Evolutionary conservation across 78 protist species (phyloP).

Genomic region (Dictyostelium brefeldianum): DNA sequence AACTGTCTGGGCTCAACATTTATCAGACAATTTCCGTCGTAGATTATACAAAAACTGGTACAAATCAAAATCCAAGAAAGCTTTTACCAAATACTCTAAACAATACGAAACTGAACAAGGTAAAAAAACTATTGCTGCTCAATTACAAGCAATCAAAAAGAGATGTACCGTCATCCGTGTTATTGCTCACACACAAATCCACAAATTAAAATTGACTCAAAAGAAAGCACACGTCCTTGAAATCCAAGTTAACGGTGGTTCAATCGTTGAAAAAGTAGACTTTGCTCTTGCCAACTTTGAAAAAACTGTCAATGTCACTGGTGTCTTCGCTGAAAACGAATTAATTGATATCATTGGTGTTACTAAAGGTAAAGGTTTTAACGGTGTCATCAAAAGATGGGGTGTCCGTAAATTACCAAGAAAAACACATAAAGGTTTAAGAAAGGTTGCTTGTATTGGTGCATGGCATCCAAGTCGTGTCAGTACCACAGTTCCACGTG

Average conservation of each 20-base stretch:
- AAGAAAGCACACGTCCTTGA: slow-evolving; percentile 99
- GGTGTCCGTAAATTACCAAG: slow-evolving; percentile 98
- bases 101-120: slow-evolving; percentile 84
- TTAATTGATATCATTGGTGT: slow-evolving; percentile 98
- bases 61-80: slow-evolving; percentile 95
- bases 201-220: slow-evolving; percentile 90
- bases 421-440: slow-evolving; percentile 99
- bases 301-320: slow-evolving; percentile 94
- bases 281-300: slow-evolving; percentile 96
- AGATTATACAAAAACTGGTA: slow-evolving; percentile 99
- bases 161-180: slow-evolving; percentile 98
- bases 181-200: slow-evolving; percentile 99
- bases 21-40: slow-evolving; percentile 88
- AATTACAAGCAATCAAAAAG: slow-evolving; percentile 95
- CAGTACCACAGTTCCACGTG: slow-evolving; percentile 98
- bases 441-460: slow-evolving; percentile 99
- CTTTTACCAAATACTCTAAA: slow-evolving; percentile 97
- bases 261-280: slow-evolving; percentile 97
- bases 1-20: slow-evolving; percentile 99
- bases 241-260: slow-evolving; percentile 99
- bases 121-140: slow-evolving; percentile 83
- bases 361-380: slow-evolving; percentile 99
- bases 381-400: slow-evolving; percentile 99
- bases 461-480: slow-evolving; percentile 99
- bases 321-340: slow-evolving; percentile 96